Evolutionary conservation across 345 rosid species (phyloP).

Genomic region (Lepidium sativum): DNA sequence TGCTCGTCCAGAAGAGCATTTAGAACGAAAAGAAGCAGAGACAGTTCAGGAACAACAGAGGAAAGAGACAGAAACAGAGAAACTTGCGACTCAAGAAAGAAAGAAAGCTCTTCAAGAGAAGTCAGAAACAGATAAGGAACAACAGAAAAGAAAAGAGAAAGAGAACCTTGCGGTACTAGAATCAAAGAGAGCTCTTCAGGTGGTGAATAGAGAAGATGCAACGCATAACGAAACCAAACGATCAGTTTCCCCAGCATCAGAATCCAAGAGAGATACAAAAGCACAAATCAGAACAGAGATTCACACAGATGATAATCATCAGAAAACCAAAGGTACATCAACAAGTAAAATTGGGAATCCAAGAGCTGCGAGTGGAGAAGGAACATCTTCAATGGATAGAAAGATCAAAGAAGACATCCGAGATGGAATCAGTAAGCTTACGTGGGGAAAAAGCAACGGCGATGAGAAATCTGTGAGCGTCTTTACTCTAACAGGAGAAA

Average conservation of each 20-base stretch:
- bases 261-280: constrained; percentile 8
- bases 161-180: constrained; percentile 7
- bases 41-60: constrained; percentile 15
- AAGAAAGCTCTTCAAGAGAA: constrained; percentile 4
- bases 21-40: not conserved
- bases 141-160: constrained; percentile 13
- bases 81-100: constrained; percentile 14
- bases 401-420: constrained; percentile 46
- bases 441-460: constrained; percentile 30
- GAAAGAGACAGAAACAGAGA: constrained; percentile 11
- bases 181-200: constrained; percentile 4
- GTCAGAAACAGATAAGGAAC: not conserved
- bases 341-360: constrained; percentile 4
- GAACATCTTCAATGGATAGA: constrained; percentile 29
- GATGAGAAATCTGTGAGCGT: constrained; percentile 39
- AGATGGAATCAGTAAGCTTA: constrained; percentile 48
- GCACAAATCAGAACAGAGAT: constrained; percentile 15
- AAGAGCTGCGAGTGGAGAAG: constrained; percentile 25
- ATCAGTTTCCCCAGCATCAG: constrained; percentile 12
- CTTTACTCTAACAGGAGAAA: constrained; percentile 74
- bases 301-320: constrained; percentile 27
- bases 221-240: constrained; percentile 14
- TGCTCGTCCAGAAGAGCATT: not conserved
- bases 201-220: constrained; percentile 15
- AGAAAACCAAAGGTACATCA: constrained; percentile 16